Conservation (phyloP, 768 basidiomycete genomes). For the Phanerochaete carnosa region DNA sequence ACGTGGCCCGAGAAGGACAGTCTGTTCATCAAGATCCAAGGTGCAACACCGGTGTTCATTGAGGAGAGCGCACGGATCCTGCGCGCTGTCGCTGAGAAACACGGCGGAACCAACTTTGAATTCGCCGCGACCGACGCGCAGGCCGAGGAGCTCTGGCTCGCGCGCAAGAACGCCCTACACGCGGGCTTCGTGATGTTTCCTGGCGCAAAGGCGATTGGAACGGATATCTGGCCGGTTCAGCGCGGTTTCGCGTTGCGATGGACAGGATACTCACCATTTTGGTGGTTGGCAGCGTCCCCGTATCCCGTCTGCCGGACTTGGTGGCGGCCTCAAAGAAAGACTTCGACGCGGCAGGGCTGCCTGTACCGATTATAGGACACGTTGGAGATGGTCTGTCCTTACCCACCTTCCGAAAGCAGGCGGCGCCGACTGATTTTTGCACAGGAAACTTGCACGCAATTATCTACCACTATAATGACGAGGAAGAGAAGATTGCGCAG, state of each 20-base stretch:
- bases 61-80: slow-evolving; percentile 59
- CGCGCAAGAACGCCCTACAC: slow-evolving; percentile 65
- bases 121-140: slow-evolving; percentile 63
- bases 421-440: not conserved
- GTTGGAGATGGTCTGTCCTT: slow-evolving; percentile 59
- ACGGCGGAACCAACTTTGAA: slow-evolving; percentile 67
- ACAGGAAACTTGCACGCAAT: slow-evolving; percentile 43
- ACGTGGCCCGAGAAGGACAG: slow-evolving; percentile 64
- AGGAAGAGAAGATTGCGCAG: slow-evolving; percentile 30
- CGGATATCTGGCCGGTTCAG: slow-evolving; percentile 65
- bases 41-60: slow-evolving; percentile 56
- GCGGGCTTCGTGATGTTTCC: slow-evolving; percentile 53
- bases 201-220: slow-evolving; percentile 59
- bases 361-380: slow-evolving; percentile 69
- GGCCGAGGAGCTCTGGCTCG: slow-evolving; percentile 70
- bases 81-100: slow-evolving; percentile 51
- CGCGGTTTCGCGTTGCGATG: not conserved
- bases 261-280: not conserved
- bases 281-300: slow-evolving; percentile 43
- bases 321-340: slow-evolving; percentile 73
- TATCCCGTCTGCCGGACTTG: slow-evolving; percentile 61
- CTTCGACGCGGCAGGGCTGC: slow-evolving; percentile 49
- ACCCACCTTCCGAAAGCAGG: not conserved
- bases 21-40: slow-evolving; percentile 88
- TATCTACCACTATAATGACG: slow-evolving; percentile 33